Base-by-base conservation (phyloP, 2,329 filamentous ascomycete species). In the Sclerotinia subarctica region DNA sequence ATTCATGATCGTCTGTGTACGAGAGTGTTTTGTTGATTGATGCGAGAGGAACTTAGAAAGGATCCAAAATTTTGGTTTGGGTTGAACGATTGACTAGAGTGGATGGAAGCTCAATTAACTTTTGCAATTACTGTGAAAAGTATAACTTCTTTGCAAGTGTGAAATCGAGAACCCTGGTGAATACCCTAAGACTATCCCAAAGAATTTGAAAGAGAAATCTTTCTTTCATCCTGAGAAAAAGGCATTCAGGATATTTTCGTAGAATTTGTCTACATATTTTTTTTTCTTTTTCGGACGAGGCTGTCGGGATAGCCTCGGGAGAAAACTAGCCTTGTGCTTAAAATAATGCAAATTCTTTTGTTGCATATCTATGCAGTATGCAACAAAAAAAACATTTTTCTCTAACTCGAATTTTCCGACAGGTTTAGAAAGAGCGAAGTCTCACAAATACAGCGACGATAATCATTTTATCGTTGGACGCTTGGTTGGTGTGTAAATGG, bases 1-100 rank as follows among this genome's bases (percentile, higher is more conserved):
- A 78, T 78, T 71, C 74, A 76, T 76, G 54, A 52, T 72, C 47
- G 21, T 64, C 8, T 21, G 17, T 51, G 29, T 42, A 10, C 11
- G 29, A 19, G 11, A 21, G 24, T n/a, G 35, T 17, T 42, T 19
- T n/a, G 21, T 64, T 24, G 38, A 13, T 54, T 3, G 8, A 46
- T 10, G 42, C 38, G 42, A 44, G 24, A 15, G 26, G 44, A 35
- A 35, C 17, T 26, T 15, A 6, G n/a, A 21, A 24, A 42, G 15
- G 21, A 47, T 17, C 38, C 38, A 42, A 42, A 42, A 17, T 42
- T 42, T 42, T 15, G 38, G 38, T 42, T 42, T 42, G 10, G 3
- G 38, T 17, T 42, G 15, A 42, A 42, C 38, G 15, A 42, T 42
- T 42, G 38, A 42, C 38, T 42, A 5, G 38, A 42, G 13, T 17